Percentiles rank a stretch among this genome's conserved stretches.
These are phyloP conservation scores for Closterium sp. DNA, from an alignment of 139 green algal species.

Conservation along the genomic window DNA sequence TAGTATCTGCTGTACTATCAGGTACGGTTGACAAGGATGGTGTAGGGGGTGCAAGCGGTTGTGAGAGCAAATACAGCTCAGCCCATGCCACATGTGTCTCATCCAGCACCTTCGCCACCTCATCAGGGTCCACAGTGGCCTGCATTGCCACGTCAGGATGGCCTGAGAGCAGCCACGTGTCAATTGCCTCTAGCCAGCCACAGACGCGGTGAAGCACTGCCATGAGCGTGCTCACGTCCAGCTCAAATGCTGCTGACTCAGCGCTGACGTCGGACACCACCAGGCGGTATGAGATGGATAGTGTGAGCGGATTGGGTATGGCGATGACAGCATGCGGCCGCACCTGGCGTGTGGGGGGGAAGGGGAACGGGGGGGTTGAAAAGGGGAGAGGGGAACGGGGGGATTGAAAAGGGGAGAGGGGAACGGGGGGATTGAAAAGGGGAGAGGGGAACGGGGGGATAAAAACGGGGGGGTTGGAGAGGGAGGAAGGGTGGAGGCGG, in stretches of 20 bases:
- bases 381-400: too few species aligned
- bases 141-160: background rate
- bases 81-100: background rate
- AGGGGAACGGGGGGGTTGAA: background rate
- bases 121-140: background rate
- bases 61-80: background rate
- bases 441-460: background rate
- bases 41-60: background rate
- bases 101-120: background rate
- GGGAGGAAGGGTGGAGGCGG: background rate
- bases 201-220: background rate
- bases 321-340: background rate
- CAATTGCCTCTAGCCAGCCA: background rate
- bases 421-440: background rate
- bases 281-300: background rate
- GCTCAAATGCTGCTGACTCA: background rate
- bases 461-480: background rate
- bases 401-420: background rate
- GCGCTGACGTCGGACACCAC: background rate
- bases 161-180: background rate
- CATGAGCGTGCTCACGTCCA: background rate
- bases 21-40: background rate
- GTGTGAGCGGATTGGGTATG: background rate
- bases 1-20: background rate
- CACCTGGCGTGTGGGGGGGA: background rate